Percentiles rank a stretch among this genome's conserved stretches.
phyloP scores from a whole-genome alignment of 1,139 yeast species.

The Sugiyamaella sp. region DNA sequence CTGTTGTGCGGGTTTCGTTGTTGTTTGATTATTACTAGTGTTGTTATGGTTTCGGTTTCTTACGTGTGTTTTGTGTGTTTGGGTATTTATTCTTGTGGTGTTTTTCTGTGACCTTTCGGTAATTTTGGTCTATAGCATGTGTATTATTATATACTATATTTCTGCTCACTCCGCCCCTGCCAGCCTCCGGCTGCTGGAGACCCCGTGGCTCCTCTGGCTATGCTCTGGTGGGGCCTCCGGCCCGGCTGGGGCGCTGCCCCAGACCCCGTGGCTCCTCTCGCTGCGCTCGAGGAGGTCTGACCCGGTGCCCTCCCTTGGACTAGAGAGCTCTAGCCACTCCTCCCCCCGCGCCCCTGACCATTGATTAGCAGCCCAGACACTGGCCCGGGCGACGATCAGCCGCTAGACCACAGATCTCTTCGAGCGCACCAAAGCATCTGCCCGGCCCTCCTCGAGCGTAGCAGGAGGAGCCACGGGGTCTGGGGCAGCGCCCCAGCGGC shows the following conservation, averaged over 20 bases:
- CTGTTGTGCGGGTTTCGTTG: neutral
- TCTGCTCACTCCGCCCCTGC: neutral
- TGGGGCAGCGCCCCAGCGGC: neutral
- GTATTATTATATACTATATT: conserved; percentile 13
- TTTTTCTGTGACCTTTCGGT: conserved; percentile 17
- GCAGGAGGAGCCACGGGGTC: neutral
- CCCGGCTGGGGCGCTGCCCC: conserved; percentile 7
- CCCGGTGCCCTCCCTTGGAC: too few species aligned
- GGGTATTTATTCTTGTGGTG: conserved; percentile 11
- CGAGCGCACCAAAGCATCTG: too few species aligned
- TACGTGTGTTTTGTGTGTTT: conserved; percentile 1
- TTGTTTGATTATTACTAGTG: neutral
- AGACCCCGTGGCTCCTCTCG: conserved; percentile 1
- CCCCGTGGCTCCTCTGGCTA: neutral
- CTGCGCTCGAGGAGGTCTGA: neutral
- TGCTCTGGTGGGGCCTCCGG: neutral
- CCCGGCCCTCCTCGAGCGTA: neutral
- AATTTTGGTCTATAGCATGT: conserved; percentile 14
- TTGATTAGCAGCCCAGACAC: too few species aligned
- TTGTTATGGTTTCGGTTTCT: conserved; percentile 10
- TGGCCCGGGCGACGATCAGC: too few species aligned
- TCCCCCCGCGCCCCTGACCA: too few species aligned
- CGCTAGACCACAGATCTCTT: too few species aligned
- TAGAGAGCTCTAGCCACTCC: too few species aligned
- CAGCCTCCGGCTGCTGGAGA: neutral